phyloP scores from a whole-genome alignment of 228 moss, liverwort and hornwort genomes.

The Sphagnum fallax region DNA sequence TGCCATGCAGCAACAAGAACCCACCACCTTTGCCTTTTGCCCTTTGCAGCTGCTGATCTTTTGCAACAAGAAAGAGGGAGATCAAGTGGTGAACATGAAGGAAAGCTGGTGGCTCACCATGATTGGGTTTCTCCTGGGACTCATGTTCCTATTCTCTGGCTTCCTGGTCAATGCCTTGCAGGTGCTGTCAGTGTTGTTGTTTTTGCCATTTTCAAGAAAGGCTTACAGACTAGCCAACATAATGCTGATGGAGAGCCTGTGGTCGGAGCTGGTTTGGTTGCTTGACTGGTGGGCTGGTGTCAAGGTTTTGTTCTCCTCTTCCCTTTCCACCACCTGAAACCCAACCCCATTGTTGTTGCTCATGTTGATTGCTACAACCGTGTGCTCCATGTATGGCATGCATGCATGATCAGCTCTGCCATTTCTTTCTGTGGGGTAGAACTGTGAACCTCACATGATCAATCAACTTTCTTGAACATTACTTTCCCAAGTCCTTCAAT shows the following conservation, averaged over 20 bases:
- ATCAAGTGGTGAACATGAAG: slow-evolving; percentile 21
- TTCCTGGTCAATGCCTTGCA: slow-evolving; percentile 45
- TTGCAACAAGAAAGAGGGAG: too few relatives aligned
- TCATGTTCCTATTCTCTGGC: slow-evolving; percentile 59
- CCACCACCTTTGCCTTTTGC: too few relatives aligned
- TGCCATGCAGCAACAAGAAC: too few relatives aligned
- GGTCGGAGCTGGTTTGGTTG: slow-evolving; percentile 97
- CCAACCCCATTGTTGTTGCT: too few relatives aligned
- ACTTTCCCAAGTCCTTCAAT: too few relatives aligned
- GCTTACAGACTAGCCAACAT: slow-evolving; percentile 80
- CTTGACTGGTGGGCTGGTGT: slow-evolving; percentile 97
- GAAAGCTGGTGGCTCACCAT: slow-evolving; percentile 18
- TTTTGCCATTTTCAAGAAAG: slow-evolving; percentile 66
- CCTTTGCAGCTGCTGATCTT: too few relatives aligned
- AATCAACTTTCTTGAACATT: too few relatives aligned
- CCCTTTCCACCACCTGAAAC: background rate
- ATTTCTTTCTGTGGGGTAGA: too few relatives aligned
- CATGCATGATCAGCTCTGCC: too few relatives aligned
- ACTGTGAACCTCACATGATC: too few relatives aligned
- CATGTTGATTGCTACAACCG: too few relatives aligned
- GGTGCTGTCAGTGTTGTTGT: slow-evolving; percentile 52
- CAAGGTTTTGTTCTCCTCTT: slow-evolving; percentile 21
- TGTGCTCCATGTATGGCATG: too few relatives aligned
- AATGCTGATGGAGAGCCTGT: slow-evolving; percentile 76
- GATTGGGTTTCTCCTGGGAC: slow-evolving; percentile 41